A percentile compares a stretch with the other conserved stretches of the same genome.
Conservation (phyloP, 345 rosid species). For the Iberis pinnata region DNA sequence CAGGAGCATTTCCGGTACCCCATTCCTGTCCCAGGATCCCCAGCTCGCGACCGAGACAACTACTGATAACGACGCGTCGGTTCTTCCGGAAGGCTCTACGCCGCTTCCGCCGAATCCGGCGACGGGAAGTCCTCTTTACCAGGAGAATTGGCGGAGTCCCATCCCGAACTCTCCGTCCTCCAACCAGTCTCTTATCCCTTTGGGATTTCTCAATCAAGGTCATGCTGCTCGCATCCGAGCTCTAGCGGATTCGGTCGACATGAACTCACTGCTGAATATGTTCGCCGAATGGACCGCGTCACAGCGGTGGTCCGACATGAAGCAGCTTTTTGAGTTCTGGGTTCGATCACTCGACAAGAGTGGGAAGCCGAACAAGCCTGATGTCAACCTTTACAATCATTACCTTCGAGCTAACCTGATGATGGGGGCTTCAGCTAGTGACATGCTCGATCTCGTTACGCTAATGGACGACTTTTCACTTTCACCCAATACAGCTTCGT, state of each 20-base stretch:
- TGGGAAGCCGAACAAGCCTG: constrained; percentile 84
- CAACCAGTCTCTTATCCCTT: constrained; percentile 41
- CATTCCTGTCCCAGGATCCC: constrained; percentile 61
- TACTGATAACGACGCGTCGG: constrained; percentile 10
- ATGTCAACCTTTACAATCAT: constrained; percentile 60
- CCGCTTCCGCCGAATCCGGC: constrained; percentile 90
- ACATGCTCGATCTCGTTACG: constrained; percentile 63
- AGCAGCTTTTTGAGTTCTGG: constrained; percentile 74
- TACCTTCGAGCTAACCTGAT: constrained; percentile 78
- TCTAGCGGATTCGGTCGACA: constrained; percentile 42
- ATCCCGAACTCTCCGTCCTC: constrained; percentile 25
- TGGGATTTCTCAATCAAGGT: constrained; percentile 34
- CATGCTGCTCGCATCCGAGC: constrained; percentile 36
- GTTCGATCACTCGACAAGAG: constrained; percentile 60
- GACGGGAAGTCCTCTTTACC: constrained; percentile 77
- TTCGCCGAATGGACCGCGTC: constrained; percentile 76
- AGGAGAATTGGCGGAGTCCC: constrained; percentile 75
- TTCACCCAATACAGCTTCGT: constrained; percentile 68
- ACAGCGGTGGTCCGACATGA: constrained; percentile 73
- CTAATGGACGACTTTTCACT: constrained; percentile 61
- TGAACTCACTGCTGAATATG: constrained; percentile 40
- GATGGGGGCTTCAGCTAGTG: constrained; percentile 49
- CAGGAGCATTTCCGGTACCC: constrained; percentile 52
- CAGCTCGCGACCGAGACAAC: constrained; percentile 50
- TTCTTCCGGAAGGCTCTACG: constrained; percentile 10